Conservation (phyloP, 192 early-diverging fungal genomes). For the Neocallimastix lanati region DNA sequence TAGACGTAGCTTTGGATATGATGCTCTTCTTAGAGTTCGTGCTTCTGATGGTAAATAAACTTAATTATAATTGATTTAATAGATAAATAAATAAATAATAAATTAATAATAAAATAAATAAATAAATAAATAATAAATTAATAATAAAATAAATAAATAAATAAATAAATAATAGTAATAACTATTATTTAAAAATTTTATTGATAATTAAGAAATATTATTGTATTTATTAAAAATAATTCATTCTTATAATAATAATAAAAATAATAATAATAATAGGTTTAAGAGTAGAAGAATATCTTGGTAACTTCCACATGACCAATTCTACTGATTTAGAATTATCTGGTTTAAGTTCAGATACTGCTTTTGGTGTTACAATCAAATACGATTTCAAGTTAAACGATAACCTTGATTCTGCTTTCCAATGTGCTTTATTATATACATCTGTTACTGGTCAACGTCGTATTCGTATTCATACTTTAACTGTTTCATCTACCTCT, state of each 20-base stretch:
- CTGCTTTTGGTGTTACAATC: constrained; percentile 60
- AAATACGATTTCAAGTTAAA: constrained; percentile 82
- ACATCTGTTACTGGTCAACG: constrained; percentile 75
- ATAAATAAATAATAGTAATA: too few relatives aligned
- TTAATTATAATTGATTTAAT: too few relatives aligned
- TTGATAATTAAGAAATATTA: too few relatives aligned
- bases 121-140: background rate
- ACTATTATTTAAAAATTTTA: too few relatives aligned
- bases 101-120: too few relatives aligned
- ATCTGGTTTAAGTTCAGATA: constrained; percentile 70
- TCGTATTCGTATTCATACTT: constrained; percentile 80
- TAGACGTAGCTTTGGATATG: constrained; percentile 64
- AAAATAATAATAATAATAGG: constrained; percentile 9
- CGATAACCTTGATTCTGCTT: constrained; percentile 55
- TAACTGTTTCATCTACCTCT: constrained; percentile 54
- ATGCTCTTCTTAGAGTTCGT: constrained; percentile 71
- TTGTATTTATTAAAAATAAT: too few relatives aligned
- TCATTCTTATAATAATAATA: too few relatives aligned
- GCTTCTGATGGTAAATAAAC: constrained; percentile 52
- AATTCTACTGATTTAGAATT: constrained; percentile 84
- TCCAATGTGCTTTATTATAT: constrained; percentile 90
- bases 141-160: too few relatives aligned
- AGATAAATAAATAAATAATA: too few relatives aligned
- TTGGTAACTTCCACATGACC: constrained; percentile 85
- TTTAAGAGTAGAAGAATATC: constrained; percentile 64